A percentile compares a stretch with the other conserved stretches of the same genome.
Conservation (phyloP, 2,329 filamentous ascomycete genomes). For the Claviceps pusilla region DNA sequence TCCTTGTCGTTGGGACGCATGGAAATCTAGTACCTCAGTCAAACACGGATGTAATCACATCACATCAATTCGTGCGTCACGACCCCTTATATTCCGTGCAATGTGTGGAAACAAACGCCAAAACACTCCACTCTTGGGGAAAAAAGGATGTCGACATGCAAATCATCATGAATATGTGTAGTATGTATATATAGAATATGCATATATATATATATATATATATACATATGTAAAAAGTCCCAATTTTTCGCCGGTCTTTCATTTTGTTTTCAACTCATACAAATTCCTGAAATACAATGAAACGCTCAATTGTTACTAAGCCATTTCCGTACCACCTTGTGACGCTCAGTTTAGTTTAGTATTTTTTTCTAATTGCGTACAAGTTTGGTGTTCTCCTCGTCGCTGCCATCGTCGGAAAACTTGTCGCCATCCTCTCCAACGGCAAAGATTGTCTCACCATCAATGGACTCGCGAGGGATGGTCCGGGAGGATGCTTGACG, state of each 20-base stretch:
- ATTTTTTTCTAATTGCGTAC: slow-evolving; percentile 25
- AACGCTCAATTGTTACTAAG: neutral
- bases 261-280: neutral
- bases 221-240: neutral
- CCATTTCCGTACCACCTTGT: slow-evolving; percentile 1
- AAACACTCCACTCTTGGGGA: neutral
- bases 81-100: no score
- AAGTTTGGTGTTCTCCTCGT: slow-evolving; percentile 33
- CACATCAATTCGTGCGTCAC: no score
- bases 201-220: neutral
- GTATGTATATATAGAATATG: no score
- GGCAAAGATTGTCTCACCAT: slow-evolving; percentile 91
- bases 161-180: no score
- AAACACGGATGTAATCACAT: no score
- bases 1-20: no score
- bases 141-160: neutral
- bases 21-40: no score
- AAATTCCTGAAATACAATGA: neutral
- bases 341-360: no score
- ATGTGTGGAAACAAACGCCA: neutral
- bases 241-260: neutral
- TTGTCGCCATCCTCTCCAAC: slow-evolving; percentile 75
- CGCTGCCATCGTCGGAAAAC: slow-evolving; percentile 58
- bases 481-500: slow-evolving; percentile 12
- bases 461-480: slow-evolving; percentile 42